A percentile compares a stretch with the other conserved stretches of the same genome.
These are phyloP conservation scores for Nakazawaea pomicola DNA, from an alignment of 805 yeast genomes.

Conservation along the genomic window DNA sequence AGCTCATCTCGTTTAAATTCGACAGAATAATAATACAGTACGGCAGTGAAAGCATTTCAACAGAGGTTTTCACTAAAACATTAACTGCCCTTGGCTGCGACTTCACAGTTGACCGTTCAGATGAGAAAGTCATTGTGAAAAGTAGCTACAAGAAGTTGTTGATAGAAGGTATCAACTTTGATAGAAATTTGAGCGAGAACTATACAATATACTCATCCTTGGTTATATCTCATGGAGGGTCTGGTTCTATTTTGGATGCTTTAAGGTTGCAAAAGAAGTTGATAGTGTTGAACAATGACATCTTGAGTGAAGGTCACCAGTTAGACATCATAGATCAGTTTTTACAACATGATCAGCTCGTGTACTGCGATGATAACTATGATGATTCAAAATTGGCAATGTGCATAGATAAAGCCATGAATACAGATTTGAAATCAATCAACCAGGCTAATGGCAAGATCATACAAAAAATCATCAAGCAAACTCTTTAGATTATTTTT, in stretches of 20 bases:
- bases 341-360: conserved; percentile 1
- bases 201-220: conserved; percentile 45
- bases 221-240: conserved; percentile 85
- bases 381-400: neutral
- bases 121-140: conserved; percentile 1
- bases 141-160: conserved; percentile 13
- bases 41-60: conserved; percentile 36
- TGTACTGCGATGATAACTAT: conserved; percentile 8
- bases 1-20: conserved; percentile 33
- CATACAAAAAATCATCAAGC: conserved; percentile 5
- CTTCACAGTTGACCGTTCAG: conserved; percentile 1
- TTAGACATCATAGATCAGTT: conserved; percentile 40
- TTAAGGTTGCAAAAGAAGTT: conserved; percentile 51
- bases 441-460: conserved; percentile 4
- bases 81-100: conserved; percentile 3
- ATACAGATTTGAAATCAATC: neutral
- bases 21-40: conserved; percentile 49
- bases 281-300: conserved; percentile 65
- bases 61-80: conserved; percentile 17
- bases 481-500: neutral
- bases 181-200: conserved; percentile 30
- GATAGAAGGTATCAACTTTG: conserved; percentile 44
- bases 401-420: conserved; percentile 2
- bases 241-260: conserved; percentile 87
- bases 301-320: conserved; percentile 87